A percentile compares a stretch with the other conserved stretches of the same genome.
Evolutionary conservation across 495 filamentous ascomycete genomes (phyloP).

Genomic region (Tuber calosporum): DNA sequence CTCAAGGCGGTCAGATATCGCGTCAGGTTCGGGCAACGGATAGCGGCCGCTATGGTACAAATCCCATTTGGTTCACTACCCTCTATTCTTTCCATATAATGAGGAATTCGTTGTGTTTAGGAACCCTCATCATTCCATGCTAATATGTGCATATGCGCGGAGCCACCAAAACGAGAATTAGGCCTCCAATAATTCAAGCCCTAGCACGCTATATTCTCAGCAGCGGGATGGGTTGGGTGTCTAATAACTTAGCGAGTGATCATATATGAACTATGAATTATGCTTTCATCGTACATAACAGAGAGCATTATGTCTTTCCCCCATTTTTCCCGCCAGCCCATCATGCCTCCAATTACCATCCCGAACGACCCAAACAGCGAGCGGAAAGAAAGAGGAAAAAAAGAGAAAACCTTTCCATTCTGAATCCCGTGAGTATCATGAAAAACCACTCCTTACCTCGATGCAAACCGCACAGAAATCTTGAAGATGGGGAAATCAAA

Average conservation of each 20-base stretch:
- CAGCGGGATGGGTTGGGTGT: neutral
- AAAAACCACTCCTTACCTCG: neutral
- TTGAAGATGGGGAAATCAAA: constrained; percentile 3
- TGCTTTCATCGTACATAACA: constrained; percentile 3
- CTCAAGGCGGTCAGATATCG: neutral
- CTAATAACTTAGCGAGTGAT: neutral
- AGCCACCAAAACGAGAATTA: neutral
- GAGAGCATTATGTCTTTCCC: neutral
- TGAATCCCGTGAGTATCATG: constrained; percentile 3
- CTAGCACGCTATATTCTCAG: neutral
- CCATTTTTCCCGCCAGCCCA: neutral
- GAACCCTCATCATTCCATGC: neutral
- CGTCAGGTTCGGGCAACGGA: neutral
- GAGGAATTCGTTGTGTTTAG: neutral
- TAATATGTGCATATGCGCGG: neutral
- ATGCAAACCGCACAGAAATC: constrained; percentile 2
- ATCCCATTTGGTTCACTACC: neutral
- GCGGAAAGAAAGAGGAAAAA: neutral
- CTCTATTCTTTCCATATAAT: neutral
- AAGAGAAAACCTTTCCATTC: neutral
- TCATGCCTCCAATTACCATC: neutral
- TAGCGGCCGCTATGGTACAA: neutral
- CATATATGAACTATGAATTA: neutral
- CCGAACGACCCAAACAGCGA: neutral
- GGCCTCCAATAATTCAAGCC: neutral